Conservation (phyloP, 2,329 filamentous ascomycete genomes). For the Colletotrichum sojae region DNA sequence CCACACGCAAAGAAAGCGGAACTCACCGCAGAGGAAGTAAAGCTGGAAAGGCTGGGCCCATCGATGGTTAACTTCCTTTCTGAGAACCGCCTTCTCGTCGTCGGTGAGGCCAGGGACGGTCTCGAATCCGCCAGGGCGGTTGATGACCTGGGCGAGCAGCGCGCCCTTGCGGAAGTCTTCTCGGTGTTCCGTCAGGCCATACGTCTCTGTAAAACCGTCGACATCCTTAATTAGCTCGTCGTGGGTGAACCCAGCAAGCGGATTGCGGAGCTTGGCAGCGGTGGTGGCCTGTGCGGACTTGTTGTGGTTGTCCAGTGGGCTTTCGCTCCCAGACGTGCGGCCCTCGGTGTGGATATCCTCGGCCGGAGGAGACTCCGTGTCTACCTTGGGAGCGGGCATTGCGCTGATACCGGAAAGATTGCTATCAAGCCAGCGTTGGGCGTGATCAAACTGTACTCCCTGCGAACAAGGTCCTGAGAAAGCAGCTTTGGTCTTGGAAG, state of each 20-base stretch:
- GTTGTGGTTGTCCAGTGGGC: constrained; percentile 4
- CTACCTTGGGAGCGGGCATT: constrained; percentile 31
- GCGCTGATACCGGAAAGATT: neutral
- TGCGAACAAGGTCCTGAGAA: neutral
- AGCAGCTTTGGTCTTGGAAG: neutral
- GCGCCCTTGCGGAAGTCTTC: constrained; percentile 67
- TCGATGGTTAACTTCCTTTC: constrained; percentile 48
- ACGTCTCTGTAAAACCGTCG: constrained; percentile 52
- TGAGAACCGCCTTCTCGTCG: constrained; percentile 47
- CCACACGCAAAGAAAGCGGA: too few relatives aligned
- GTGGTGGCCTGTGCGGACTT: constrained; percentile 40
- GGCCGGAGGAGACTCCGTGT: constrained; percentile 27
- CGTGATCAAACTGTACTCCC: neutral
- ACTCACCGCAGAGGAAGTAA: constrained; percentile 51
- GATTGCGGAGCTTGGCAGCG: constrained; percentile 49
- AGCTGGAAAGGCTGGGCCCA: constrained; percentile 52
- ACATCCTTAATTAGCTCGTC: constrained; percentile 52
- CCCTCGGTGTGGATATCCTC: constrained; percentile 3
- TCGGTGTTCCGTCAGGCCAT: constrained; percentile 51
- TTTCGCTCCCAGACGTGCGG: constrained; percentile 23
- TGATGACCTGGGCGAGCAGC: constrained; percentile 63
- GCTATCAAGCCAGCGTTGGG: too few relatives aligned
- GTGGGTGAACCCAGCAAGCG: constrained; percentile 47
- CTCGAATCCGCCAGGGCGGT: constrained; percentile 49
- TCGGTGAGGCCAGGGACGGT: constrained; percentile 46